Evolutionary conservation across 257 asterid genomes (phyloP).

Genomic region (Capsicum chinense): DNA sequence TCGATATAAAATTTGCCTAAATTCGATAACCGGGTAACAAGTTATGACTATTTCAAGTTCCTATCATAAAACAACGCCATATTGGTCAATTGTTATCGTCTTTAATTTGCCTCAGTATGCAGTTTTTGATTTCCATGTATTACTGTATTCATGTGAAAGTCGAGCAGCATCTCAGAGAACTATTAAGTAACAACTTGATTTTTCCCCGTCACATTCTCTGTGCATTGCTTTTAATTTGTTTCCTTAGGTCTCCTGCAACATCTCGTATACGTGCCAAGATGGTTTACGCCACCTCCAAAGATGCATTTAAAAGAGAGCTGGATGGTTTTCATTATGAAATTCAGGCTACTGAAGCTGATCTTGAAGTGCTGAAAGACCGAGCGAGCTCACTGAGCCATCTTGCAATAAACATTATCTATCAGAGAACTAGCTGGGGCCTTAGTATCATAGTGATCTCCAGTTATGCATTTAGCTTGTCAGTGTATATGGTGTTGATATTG

Average conservation of each 20-base stretch:
- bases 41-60: too few species aligned
- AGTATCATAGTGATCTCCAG: background rate
- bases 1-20: too few species aligned
- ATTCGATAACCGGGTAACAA: too few species aligned
- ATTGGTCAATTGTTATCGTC: background rate
- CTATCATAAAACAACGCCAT: background rate
- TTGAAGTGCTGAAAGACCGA: slow-evolving; percentile 43
- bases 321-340: slow-evolving; percentile 51
- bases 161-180: too few species aligned
- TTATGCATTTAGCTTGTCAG: background rate
- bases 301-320: slow-evolving; percentile 43
- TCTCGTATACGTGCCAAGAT: slow-evolving; percentile 48
- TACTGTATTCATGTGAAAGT: background rate
- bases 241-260: slow-evolving; percentile 44
- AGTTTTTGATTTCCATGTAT: slow-evolving; percentile 34
- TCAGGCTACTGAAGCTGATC: slow-evolving; percentile 56
- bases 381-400: slow-evolving; percentile 40
- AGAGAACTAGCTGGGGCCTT: background rate
- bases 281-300: slow-evolving; percentile 52
- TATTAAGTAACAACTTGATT: background rate
- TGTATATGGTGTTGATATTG: background rate
- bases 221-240: background rate
- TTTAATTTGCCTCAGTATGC: background rate
- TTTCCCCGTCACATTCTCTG: background rate
- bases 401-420: background rate